Percentiles rank a stretch among this genome's conserved stretches.
Conservation (phyloP, 306 rosid genomes). For the Heteromeles arbutifolia region DNA sequence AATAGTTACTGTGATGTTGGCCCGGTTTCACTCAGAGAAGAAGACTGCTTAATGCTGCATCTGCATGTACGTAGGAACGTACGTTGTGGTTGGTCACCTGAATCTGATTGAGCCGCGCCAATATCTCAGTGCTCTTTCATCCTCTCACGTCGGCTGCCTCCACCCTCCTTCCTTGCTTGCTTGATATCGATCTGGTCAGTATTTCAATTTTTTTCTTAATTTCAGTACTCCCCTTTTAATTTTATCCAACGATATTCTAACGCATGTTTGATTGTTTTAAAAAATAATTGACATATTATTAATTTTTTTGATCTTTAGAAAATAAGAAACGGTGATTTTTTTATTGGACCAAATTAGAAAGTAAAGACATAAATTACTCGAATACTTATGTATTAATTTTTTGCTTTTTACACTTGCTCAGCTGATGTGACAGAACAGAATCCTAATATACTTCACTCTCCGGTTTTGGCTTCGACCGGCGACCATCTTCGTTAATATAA, state of each 20-base stretch:
- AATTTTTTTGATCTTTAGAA: too few species aligned
- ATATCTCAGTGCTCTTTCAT: conserved; percentile 40
- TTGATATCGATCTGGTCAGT: background rate
- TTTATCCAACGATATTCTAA: too few species aligned
- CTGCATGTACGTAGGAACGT: background rate
- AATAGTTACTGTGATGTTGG: conserved; percentile 39
- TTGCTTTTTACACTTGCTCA: background rate
- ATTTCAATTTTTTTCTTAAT: background rate
- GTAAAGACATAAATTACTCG: too few species aligned
- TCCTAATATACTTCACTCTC: background rate
- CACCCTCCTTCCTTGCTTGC: background rate
- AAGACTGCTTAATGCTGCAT: background rate
- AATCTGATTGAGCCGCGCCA: conserved; percentile 55
- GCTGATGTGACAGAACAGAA: background rate
- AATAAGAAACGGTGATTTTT: too few species aligned
- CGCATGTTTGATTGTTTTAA: too few species aligned
- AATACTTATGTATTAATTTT: too few species aligned
- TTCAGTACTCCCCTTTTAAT: too few species aligned
- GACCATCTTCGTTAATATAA: background rate
- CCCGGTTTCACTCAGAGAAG: conserved; percentile 35
- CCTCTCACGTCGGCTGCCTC: background rate
- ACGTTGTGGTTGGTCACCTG: background rate
- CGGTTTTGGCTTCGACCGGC: background rate
- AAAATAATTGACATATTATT: too few species aligned
- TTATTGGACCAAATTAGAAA: too few species aligned